Conservation (phyloP, 495 filamentous ascomycete species). For the Copromyces sp. region DNA sequence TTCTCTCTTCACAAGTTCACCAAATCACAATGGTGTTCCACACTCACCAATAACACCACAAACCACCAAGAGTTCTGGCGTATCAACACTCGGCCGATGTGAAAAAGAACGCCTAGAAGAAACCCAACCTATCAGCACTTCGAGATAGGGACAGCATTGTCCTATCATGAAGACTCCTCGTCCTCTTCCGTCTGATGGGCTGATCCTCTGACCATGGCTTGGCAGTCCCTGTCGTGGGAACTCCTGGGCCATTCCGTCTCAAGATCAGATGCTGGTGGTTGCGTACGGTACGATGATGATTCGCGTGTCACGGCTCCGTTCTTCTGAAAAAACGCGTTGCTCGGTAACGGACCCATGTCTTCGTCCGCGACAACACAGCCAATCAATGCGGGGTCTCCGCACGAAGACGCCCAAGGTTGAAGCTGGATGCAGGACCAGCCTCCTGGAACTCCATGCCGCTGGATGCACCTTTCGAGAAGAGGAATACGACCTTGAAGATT, state of each 20-base stretch:
- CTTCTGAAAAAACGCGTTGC: neutral
- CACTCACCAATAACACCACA: neutral
- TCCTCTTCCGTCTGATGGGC: neutral
- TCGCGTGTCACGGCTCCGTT: neutral
- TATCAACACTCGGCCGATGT: neutral
- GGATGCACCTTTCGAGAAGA: neutral
- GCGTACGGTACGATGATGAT: neutral
- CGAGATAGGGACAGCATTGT: neutral
- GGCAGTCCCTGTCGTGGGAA: neutral
- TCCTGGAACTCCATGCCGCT: neutral
- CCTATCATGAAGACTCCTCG: neutral
- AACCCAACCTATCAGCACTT: neutral
- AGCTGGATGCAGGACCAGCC: neutral
- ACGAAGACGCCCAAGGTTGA: neutral
- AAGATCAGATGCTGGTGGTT: neutral
- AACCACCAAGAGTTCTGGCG: neutral
- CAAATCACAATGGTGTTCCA: neutral
- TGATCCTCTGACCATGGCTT: neutral
- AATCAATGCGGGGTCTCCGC: neutral
- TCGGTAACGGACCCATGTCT: neutral
- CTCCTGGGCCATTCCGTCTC: neutral
- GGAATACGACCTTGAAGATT: neutral
- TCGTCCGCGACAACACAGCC: neutral
- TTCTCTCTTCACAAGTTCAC: neutral
- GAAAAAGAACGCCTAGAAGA: neutral